These are phyloP conservation scores for Ceratocystis colombiana DNA, from an alignment of 2,329 filamentous ascomycete species.

Conservation along the genomic window DNA sequence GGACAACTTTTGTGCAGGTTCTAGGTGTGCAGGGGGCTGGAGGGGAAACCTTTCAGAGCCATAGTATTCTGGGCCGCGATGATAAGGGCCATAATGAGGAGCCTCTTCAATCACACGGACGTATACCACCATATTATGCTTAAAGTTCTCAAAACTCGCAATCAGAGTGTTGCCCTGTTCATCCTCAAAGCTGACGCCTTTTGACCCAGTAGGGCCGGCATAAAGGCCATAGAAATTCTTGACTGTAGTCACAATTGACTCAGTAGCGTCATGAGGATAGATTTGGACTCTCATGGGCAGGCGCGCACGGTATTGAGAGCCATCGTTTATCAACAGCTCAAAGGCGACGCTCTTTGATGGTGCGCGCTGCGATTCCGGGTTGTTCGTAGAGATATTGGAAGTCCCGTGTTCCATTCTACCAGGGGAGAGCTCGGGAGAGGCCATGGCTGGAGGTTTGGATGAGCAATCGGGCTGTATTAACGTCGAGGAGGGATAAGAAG, in stretches of 20 bases:
- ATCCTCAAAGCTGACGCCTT: conserved; percentile 92
- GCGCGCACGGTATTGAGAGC: conserved; percentile 59
- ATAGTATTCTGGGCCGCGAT: conserved; percentile 34
- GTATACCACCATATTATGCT: conserved; percentile 83
- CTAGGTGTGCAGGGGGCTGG: conserved; percentile 42
- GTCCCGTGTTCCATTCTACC: conserved; percentile 17
- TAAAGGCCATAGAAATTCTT: conserved; percentile 99
- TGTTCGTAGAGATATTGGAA: conserved; percentile 13
- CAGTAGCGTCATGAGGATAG: conserved; percentile 88
- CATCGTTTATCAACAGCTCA: conserved; percentile 60
- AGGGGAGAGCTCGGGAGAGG: conserved; percentile 22
- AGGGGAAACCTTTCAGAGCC: conserved; percentile 45
- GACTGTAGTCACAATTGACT: conserved; percentile 94
- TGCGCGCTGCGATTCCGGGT: conserved; percentile 19
- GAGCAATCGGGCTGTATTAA: conserved; percentile 1
- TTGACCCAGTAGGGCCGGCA: conserved; percentile 56
- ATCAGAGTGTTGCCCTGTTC: conserved; percentile 81
- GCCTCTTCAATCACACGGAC: conserved; percentile 67
- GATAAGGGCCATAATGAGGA: conserved; percentile 24
- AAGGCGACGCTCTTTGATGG: conserved; percentile 65
- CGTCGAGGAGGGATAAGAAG: conserved; percentile 2
- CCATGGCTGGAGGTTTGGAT: conserved; percentile 16
- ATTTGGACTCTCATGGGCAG: conserved; percentile 84
- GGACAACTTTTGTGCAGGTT: conserved; percentile 43
- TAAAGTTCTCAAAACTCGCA: conserved; percentile 90